phyloP scores from a whole-genome alignment of 192 early-diverging fungal species.

The Jimgerdemannia lactiflua region DNA sequence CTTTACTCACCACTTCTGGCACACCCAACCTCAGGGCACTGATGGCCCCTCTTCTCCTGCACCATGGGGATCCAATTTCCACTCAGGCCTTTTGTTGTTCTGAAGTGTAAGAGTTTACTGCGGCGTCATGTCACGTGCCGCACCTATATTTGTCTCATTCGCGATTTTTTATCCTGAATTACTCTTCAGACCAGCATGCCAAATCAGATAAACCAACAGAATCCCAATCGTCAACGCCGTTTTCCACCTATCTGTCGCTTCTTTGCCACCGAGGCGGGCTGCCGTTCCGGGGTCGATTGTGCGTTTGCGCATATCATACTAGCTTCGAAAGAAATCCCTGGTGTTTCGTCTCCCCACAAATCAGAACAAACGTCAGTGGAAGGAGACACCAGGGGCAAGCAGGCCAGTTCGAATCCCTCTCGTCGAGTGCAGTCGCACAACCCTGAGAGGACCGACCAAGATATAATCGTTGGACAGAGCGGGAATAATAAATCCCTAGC shows the following conservation, averaged over 20 bases:
- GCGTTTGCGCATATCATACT: background rate
- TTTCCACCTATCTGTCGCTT: background rate
- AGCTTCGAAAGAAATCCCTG: background rate
- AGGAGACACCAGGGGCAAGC: background rate
- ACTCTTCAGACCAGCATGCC: background rate
- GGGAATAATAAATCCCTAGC: background rate
- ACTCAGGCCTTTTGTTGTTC: too few species aligned
- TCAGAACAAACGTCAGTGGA: background rate
- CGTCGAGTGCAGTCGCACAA: background rate
- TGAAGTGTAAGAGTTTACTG: too few species aligned
- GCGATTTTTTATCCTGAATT: background rate
- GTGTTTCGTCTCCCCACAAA: background rate
- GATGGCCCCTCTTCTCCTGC: too few species aligned
- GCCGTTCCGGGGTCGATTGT: conserved; percentile 1
- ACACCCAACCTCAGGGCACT: too few species aligned
- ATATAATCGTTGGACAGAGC: background rate
- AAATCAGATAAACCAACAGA: background rate
- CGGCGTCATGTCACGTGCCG: too few species aligned
- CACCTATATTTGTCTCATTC: background rate
- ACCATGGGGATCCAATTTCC: too few species aligned
- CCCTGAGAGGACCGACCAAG: background rate
- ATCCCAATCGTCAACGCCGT: background rate
- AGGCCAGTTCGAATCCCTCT: background rate
- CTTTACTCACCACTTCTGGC: too few species aligned
- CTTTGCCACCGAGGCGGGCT: background rate